A percentile compares a stretch with the other conserved stretches of the same genome.
Evolutionary conservation across 78 protist genomes (phyloP).

Genomic region (Mantamonas sphyraenae): DNA sequence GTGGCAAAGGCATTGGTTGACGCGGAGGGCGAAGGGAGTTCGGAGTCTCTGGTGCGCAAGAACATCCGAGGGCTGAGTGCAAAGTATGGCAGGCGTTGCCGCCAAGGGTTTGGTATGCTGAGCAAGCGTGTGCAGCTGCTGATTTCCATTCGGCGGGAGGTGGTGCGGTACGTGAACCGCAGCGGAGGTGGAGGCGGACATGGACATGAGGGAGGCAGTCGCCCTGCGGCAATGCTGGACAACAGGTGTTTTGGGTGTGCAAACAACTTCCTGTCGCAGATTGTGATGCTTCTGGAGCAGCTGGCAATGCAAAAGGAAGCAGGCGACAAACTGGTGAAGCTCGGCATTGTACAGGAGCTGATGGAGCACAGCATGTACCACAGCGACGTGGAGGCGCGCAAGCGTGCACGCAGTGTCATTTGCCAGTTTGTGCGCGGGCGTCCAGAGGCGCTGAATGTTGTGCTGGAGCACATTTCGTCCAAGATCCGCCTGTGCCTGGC

Average conservation of each 20-base stretch:
- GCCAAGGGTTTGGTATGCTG: slow-evolving; percentile 27
- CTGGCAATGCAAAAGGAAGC: background rate
- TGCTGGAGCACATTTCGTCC: slow-evolving; percentile 18
- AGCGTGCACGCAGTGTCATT: slow-evolving; percentile 12
- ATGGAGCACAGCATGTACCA: slow-evolving; percentile 9
- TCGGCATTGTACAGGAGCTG: slow-evolving; percentile 37
- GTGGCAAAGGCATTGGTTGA: too few species aligned
- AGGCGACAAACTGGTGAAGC: background rate
- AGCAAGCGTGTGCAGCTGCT: slow-evolving; percentile 34
- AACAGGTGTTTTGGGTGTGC: slow-evolving; percentile 17
- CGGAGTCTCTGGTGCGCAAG: slow-evolving; percentile 23
- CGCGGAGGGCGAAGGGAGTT: too few species aligned
- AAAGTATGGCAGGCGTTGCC: slow-evolving; percentile 40
- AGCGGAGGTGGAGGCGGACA: background rate
- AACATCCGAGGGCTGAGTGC: slow-evolving; percentile 25
- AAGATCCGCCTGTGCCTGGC: background rate
- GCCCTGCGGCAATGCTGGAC: background rate
- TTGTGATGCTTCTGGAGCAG: background rate
- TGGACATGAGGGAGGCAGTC: background rate
- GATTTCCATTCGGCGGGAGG: slow-evolving; percentile 34
- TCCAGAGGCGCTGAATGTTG: background rate
- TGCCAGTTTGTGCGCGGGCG: background rate
- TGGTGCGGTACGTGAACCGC: slow-evolving; percentile 32
- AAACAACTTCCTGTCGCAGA: background rate
- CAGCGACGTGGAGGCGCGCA: background rate